Conservation (phyloP, 148 eudicot species). For the Pouteria glomerata region DNA sequence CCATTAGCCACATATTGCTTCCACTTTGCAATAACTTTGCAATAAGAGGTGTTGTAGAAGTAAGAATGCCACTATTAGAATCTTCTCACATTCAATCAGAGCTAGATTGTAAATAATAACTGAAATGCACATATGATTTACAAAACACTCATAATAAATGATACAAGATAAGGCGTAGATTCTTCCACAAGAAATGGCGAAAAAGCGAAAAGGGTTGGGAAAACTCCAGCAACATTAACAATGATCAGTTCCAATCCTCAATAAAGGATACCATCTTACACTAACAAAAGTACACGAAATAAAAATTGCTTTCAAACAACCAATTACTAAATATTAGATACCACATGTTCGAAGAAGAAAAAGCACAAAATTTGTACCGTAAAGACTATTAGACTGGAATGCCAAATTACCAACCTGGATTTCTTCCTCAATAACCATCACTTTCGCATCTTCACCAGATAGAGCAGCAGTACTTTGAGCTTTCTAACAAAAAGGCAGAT, state of each 20-base stretch:
- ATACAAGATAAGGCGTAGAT: background rate
- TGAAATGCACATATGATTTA: background rate
- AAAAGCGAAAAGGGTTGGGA: background rate
- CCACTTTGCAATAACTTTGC: background rate
- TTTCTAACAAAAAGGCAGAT: conserved; percentile 33
- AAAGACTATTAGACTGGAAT: background rate
- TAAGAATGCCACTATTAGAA: background rate
- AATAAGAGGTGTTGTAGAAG: background rate
- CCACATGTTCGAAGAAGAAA: background rate
- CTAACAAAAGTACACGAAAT: background rate
- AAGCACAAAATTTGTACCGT: background rate
- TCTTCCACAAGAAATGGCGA: background rate
- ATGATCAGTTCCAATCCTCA: background rate
- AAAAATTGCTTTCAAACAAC: background rate
- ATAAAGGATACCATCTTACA: background rate
- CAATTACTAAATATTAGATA: background rate
- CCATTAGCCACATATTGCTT: background rate
- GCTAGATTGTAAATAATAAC: background rate
- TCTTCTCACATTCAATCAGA: background rate
- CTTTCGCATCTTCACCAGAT: conserved; percentile 27
- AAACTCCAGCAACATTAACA: background rate
- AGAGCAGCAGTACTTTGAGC: conserved; percentile 31
- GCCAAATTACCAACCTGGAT: conserved; percentile 44
- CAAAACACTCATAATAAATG: background rate
- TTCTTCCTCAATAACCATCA: conserved; percentile 33